Conservation (phyloP, 257 asterid species). For the Capsicum rhomboideum region DNA sequence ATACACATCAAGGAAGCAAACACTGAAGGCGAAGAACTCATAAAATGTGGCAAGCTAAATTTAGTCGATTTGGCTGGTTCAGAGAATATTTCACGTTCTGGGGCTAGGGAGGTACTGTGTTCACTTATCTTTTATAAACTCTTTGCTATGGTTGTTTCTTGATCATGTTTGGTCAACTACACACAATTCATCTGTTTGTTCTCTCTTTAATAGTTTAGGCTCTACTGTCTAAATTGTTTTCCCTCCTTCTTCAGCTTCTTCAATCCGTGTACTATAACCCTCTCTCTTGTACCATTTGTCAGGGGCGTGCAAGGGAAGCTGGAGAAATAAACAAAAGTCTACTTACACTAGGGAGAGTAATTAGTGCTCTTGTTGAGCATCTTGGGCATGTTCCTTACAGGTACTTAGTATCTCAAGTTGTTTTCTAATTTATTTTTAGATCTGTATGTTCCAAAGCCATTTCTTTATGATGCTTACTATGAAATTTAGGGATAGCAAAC, state of each 20-base stretch:
- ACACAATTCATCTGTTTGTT: not conserved
- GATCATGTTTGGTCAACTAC: not conserved
- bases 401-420: constrained; percentile 17
- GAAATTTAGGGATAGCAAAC: constrained; percentile 69
- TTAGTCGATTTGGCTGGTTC: constrained; percentile 93
- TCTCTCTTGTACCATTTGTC: not conserved
- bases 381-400: constrained; percentile 84
- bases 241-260: not conserved
- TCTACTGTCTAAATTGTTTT: not conserved
- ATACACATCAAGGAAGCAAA: constrained; percentile 90
- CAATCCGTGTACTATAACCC: not conserved
- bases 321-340: constrained; percentile 91
- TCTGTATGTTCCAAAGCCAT: not conserved
- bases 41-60: constrained; percentile 85
- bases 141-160: not conserved
- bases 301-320: constrained; percentile 95
- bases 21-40: constrained; percentile 88
- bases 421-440: not conserved
- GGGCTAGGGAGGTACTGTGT: constrained; percentile 75
- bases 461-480: not conserved
- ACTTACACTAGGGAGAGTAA: constrained; percentile 83
- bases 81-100: constrained; percentile 86
- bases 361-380: constrained; percentile 88
- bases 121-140: not conserved
- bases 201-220: not conserved